These are phyloP conservation scores for Ogataea haglerorum DNA, from an alignment of 805 yeast genomes.

Conservation along the genomic window DNA sequence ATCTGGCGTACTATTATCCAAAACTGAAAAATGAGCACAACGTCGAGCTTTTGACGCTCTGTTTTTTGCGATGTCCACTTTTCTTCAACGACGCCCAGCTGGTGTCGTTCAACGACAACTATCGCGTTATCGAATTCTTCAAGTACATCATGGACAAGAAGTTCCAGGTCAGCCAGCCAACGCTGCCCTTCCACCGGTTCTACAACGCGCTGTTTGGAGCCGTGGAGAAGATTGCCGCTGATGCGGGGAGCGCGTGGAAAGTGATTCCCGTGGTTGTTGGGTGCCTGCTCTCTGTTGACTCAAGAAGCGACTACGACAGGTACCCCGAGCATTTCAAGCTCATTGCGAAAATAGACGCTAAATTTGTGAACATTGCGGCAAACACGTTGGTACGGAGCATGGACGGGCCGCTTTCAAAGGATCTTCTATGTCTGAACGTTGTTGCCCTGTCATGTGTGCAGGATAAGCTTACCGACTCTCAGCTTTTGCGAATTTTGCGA, in stretches of 20 bases:
- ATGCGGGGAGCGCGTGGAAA: conserved; percentile 39
- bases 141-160: conserved; percentile 44
- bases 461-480: conserved; percentile 10
- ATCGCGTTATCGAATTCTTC: conserved; percentile 46
- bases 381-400: conserved; percentile 9
- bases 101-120: conserved; percentile 32
- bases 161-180: conserved; percentile 45
- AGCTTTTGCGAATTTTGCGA: conserved; percentile 8
- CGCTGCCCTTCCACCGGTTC: conserved; percentile 42
- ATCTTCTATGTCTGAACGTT: conserved; percentile 14
- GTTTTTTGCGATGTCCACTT: conserved; percentile 43
- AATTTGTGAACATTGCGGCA: conserved; percentile 13
- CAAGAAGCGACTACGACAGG: conserved; percentile 23
- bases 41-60: conserved; percentile 40
- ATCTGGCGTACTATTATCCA: conserved; percentile 50
- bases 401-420: conserved; percentile 9
- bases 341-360: conserved; percentile 22
- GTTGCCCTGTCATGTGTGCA: conserved; percentile 19
- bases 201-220: conserved; percentile 38
- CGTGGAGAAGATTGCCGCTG: conserved; percentile 25
- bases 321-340: conserved; percentile 26
- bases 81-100: conserved; percentile 25
- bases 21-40: conserved; percentile 45
- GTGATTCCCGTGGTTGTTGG: conserved; percentile 48
- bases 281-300: conserved; percentile 35